A percentile compares a stretch with the other conserved stretches of the same genome.
phyloP scores from a whole-genome alignment of 1,139 yeast genomes.

The Debaryomyces coudertii region DNA sequence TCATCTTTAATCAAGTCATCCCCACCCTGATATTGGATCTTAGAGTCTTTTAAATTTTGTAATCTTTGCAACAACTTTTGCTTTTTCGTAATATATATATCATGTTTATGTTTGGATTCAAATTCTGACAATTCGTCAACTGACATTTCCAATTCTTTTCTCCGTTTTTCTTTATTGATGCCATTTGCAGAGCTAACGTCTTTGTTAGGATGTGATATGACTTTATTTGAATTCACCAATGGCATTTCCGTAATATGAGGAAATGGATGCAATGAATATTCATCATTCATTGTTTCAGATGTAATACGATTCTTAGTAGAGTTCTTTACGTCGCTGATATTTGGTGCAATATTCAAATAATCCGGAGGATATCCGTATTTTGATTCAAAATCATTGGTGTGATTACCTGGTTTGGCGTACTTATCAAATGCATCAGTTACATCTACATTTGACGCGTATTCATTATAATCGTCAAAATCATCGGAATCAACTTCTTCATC shows the following conservation, averaged over 20 bases:
- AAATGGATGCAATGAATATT: slow-evolving; percentile 2
- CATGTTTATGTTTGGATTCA: slow-evolving; percentile 21
- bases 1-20: slow-evolving; percentile 28
- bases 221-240: slow-evolving; percentile 10
- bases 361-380: slow-evolving; percentile 7
- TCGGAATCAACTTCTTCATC: slow-evolving; percentile 12
- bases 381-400: slow-evolving; percentile 1
- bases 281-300: slow-evolving; percentile 1
- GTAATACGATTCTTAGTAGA: background rate
- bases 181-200: slow-evolving; percentile 32
- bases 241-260: slow-evolving; percentile 8
- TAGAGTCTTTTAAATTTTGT: slow-evolving; percentile 29
- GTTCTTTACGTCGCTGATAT: slow-evolving; percentile 12
- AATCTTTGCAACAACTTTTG: slow-evolving; percentile 30
- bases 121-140: slow-evolving; percentile 22
- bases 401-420: slow-evolving; percentile 11
- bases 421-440: slow-evolving; percentile 16
- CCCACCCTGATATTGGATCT: slow-evolving; percentile 25
- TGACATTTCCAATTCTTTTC: slow-evolving; percentile 24
- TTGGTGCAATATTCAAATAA: slow-evolving; percentile 12
- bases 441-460: slow-evolving; percentile 19
- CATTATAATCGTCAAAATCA: slow-evolving; percentile 14
- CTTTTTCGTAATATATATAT: slow-evolving; percentile 28
- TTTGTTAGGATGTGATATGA: slow-evolving; percentile 17
- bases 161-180: slow-evolving; percentile 28